Conservation (phyloP, 345 rosid genomes). For the Arabis hirsuta region DNA sequence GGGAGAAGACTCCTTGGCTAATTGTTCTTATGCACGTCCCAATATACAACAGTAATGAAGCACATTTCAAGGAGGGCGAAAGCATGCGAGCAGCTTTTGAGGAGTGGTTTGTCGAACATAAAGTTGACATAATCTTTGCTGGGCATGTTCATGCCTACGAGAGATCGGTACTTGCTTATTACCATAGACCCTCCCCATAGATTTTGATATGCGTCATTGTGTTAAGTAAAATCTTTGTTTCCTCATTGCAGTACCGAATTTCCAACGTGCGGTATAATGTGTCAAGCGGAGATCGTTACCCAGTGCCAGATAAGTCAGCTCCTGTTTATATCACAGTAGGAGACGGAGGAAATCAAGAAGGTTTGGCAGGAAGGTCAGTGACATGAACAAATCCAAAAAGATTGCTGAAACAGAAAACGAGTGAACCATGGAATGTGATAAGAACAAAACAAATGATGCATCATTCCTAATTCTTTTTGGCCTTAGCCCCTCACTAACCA, state of each 20-base stretch:
- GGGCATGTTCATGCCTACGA: constrained; percentile 99
- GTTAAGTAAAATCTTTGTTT: constrained; percentile 7
- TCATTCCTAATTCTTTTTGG: too few relatives aligned
- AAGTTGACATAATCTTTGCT: constrained; percentile 87
- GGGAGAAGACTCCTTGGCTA: constrained; percentile 97
- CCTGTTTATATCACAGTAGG: constrained; percentile 92
- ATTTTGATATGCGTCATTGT: background rate
- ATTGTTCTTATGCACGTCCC: constrained; percentile 93
- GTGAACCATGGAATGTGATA: constrained; percentile 3
- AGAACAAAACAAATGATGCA: background rate
- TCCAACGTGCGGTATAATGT: constrained; percentile 78
- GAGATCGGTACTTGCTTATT: constrained; percentile 74
- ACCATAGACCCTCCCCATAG: background rate
- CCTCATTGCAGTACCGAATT: constrained; percentile 65
- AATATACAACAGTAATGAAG: constrained; percentile 82
- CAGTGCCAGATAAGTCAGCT: constrained; percentile 75
- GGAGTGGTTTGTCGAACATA: constrained; percentile 66
- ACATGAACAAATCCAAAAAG: background rate
- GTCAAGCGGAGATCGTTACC: constrained; percentile 66
- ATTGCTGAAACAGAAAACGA: background rate
- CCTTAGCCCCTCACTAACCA: background rate
- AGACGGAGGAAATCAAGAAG: constrained; percentile 97
- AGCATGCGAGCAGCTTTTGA: constrained; percentile 87
- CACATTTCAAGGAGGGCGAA: constrained; percentile 95
- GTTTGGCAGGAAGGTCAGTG: constrained; percentile 73